These are phyloP conservation scores for Bipolaris oryzae DNA, from an alignment of 2,329 filamentous ascomycete genomes.

Conservation along the genomic window DNA sequence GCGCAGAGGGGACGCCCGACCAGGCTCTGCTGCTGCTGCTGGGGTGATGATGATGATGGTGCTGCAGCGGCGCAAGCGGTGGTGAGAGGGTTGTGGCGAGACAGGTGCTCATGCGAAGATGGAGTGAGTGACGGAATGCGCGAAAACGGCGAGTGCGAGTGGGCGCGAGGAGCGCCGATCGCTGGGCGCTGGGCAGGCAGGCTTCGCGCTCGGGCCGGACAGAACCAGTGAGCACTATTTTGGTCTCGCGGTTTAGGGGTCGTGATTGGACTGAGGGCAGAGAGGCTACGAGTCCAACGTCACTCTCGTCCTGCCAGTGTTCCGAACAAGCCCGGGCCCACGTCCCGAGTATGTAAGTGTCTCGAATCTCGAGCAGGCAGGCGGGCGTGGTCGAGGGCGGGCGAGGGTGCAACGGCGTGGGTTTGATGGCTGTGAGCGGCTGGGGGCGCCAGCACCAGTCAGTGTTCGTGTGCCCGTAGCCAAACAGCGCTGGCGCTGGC, in stretches of 20 bases:
- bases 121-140: conserved; percentile 16
- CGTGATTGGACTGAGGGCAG: conserved; percentile 7
- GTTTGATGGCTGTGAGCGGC: background rate
- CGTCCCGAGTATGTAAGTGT: background rate
- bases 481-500: conserved; percentile 3
- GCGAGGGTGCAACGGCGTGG: background rate
- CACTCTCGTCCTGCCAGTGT: conserved; percentile 5
- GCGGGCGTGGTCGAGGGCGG: conserved; percentile 5
- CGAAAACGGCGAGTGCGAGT: background rate
- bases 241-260: conserved; percentile 5
- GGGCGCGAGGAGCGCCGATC: conserved; percentile 11
- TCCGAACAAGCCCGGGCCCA: too few species aligned
- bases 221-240: conserved; percentile 19
- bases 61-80: too few species aligned
- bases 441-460: background rate
- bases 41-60: too few species aligned
- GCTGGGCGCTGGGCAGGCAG: conserved; percentile 12
- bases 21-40: background rate
- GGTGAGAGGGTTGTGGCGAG: background rate
- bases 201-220: conserved; percentile 7
- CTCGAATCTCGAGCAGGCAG: conserved; percentile 7
- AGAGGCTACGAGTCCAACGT: conserved; percentile 9
- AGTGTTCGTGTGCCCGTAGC: background rate
- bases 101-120: conserved; percentile 10
- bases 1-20: conserved; percentile 8